These are phyloP conservation scores for Erythrobasidium yunnanense DNA, from an alignment of 768 basidiomycete species.

Conservation along the genomic window DNA sequence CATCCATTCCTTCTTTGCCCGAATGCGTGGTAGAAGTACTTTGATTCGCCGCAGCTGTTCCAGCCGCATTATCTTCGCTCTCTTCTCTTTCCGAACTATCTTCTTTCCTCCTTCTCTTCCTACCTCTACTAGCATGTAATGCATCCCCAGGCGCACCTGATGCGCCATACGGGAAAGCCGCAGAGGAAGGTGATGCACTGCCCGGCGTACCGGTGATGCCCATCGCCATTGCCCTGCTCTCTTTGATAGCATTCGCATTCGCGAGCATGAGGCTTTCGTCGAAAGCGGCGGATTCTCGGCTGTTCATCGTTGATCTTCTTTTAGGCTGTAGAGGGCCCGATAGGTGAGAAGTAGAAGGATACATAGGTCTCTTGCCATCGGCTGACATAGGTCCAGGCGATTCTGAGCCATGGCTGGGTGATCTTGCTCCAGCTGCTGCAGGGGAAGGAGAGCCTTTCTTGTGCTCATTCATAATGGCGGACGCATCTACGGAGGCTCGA, in stretches of 20 bases:
- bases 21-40: too few species aligned
- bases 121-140: constrained; percentile 50
- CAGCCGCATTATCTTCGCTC: constrained; percentile 7
- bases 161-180: too few species aligned
- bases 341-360: constrained; percentile 42
- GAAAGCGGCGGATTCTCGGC: constrained; percentile 74
- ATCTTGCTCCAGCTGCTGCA: constrained; percentile 2
- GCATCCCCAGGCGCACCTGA: too few species aligned
- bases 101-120: constrained; percentile 24
- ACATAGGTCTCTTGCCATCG: constrained; percentile 24
- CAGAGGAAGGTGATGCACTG: too few species aligned
- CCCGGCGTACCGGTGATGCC: constrained; percentile 19
- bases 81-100: constrained; percentile 6
- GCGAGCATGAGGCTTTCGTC: constrained; percentile 56
- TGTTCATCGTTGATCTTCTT: constrained; percentile 94
- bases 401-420: constrained; percentile 11
- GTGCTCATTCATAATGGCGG: constrained; percentile 20
- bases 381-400: background rate
- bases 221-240: constrained; percentile 17
- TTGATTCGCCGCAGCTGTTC: background rate
- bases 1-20: background rate
- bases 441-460: constrained; percentile 30
- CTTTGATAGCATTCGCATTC: constrained; percentile 19
- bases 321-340: constrained; percentile 47
- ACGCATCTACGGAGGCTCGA: constrained; percentile 30